Evolutionary conservation across 371 early-diverging fungal genomes (phyloP), one percentile per base, ranked within the genome.

Genomic region (Syncephalastrum contaminatum): DNA sequence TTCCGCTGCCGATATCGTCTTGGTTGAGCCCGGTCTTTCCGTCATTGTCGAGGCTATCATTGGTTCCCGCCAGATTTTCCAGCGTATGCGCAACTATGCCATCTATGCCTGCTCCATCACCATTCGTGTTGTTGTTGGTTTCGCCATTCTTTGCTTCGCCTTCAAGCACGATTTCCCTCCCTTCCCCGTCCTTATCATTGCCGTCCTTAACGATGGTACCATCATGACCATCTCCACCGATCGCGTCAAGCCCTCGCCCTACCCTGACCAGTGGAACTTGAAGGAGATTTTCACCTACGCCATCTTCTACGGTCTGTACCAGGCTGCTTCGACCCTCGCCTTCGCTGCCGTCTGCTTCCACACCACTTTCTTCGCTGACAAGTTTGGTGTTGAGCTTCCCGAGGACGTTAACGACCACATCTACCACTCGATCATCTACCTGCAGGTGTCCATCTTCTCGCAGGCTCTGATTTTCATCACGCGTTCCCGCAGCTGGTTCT

Each of bases 1-100:
- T 62, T 80, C 82, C 58, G 86, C 86, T 56, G 81, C 85, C 42
- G 84, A 84, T 69, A 86, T 86, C 59, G 87, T 88, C 60, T 78
- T 88, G 60, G 76, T 81, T 43, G 85, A 80, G 53, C 83, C 86
- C 44, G 89, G 89, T 68, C 80, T 89, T 55, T 81, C 82, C 45
- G 81, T 84, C 57, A 80, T 86, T 59, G 73, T 81, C 44, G 80
- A 79, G 45, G 81, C 80, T 51, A 77, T 82, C 57, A 72, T 77
- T 56, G 74, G 71, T 61, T 74, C 81, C 39, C 75, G 84, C 51
- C 77, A 78, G 66, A 81, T 84, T 60, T 84, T 84, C 75, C 81
- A 84, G 60, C 84, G 84, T 57, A 84, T 84, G 82, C 72, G 63
- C 46, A 60, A 67, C 53, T 76, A 76, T 61, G 64, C 77, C 51